phyloP scores from a whole-genome alignment of 371 early-diverging fungal genomes.

The Phascolomyces articulosus region DNA sequence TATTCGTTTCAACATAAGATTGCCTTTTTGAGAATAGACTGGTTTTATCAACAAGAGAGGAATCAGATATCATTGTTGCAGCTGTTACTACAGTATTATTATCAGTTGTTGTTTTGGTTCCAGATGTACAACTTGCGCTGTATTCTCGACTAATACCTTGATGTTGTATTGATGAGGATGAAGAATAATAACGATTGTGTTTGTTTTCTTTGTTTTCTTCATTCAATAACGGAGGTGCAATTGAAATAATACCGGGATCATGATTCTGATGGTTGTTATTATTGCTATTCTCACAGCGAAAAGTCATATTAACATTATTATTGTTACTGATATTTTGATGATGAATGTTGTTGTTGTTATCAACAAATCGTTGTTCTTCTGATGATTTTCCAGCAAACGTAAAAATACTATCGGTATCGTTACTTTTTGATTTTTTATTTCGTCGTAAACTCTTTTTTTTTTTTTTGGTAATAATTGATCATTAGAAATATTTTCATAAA shows the following conservation, averaged over 20 bases:
- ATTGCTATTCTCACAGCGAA: too few relatives aligned
- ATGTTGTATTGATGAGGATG: too few relatives aligned
- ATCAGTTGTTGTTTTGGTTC: neutral
- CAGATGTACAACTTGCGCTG: too few relatives aligned
- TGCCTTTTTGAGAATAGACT: neutral
- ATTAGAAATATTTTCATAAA: neutral
- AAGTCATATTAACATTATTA: neutral
- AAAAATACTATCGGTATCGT: neutral
- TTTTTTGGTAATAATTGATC: neutral
- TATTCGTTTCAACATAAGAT: neutral
- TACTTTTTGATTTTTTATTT: neutral
- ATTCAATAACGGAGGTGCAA: too few relatives aligned
- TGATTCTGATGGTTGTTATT: too few relatives aligned
- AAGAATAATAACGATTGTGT: too few relatives aligned
- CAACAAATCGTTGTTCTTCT: neutral
- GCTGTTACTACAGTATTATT: neutral
- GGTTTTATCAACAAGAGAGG: neutral
- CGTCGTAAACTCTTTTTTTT: neutral
- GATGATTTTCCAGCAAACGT: neutral
- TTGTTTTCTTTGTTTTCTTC: too few relatives aligned
- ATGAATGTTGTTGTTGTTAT: neutral
- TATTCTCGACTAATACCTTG: too few relatives aligned
- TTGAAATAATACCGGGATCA: too few relatives aligned
- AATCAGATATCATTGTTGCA: neutral
- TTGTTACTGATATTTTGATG: neutral